Percentiles rank a stretch among this genome's conserved stretches.
Conservation (phyloP, 176 grass and related monocot genomes). For the Phyllostachys edulis region DNA sequence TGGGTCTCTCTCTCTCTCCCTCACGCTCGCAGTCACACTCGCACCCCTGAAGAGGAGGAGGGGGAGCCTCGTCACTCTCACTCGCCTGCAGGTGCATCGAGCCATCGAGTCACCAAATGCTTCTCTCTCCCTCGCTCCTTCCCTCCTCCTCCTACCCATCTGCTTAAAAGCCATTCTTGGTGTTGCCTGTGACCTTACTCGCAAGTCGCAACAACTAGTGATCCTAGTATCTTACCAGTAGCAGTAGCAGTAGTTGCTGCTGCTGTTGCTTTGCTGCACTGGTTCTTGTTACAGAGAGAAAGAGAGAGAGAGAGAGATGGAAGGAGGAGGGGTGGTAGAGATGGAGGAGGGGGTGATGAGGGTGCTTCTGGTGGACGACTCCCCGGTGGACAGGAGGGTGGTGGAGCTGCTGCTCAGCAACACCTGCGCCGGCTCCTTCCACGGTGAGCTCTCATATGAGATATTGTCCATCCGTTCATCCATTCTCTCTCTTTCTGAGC, state of each 20-base stretch:
- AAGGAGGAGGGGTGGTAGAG: not conserved
- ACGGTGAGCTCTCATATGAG: conserved; percentile 35
- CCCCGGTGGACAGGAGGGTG: conserved; percentile 71
- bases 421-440: conserved; percentile 58
- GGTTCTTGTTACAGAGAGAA: not conserved
- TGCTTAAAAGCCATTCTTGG: conserved; percentile 8
- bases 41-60: not conserved
- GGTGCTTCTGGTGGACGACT: conserved; percentile 92
- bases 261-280: not conserved
- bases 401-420: conserved; percentile 69
- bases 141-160: not conserved
- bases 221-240: not conserved
- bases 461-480: not conserved
- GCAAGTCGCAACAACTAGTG: not conserved
- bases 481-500: not conserved
- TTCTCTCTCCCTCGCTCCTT: not conserved
- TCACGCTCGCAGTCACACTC: not conserved
- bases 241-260: not conserved
- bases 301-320: conserved; percentile 20
- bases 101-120: not conserved
- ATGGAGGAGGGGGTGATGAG: conserved; percentile 49
- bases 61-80: not conserved
- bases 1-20: not conserved
- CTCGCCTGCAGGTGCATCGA: not conserved
- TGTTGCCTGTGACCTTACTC: not conserved